A percentile compares a stretch with the other conserved stretches of the same genome.
Conservation (phyloP, 1,284 basidiomycete genomes). For the Entoloma clypeatum region DNA sequence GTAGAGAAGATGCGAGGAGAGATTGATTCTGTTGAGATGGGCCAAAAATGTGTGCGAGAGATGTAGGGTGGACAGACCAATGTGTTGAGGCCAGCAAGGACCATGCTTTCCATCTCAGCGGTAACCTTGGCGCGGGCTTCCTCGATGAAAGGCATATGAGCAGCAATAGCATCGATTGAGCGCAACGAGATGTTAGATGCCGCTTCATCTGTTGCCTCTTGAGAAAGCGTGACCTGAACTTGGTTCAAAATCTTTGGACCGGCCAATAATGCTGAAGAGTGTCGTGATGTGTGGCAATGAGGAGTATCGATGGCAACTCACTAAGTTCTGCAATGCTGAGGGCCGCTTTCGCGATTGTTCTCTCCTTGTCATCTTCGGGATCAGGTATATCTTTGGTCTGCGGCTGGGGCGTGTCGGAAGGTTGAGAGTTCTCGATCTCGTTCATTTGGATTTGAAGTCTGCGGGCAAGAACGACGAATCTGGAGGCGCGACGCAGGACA, state of each 20-base stretch:
- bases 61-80: conserved; percentile 46
- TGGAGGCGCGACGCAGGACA: conserved; percentile 74
- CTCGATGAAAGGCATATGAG: conserved; percentile 69
- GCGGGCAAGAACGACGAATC: conserved; percentile 79
- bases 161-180: conserved; percentile 66
- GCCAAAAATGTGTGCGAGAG: conserved; percentile 14
- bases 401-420: conserved; percentile 7
- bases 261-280: conserved; percentile 39
- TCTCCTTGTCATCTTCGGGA: conserved; percentile 75
- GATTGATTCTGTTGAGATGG: conserved; percentile 68
- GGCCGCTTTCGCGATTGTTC: conserved; percentile 85
- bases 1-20: conserved; percentile 84
- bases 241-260: conserved; percentile 16
- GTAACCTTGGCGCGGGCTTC: conserved; percentile 67
- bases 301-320: conserved; percentile 32
- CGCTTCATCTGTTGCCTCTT: conserved; percentile 4
- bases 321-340: conserved; percentile 86
- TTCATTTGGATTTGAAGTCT: conserved; percentile 79
- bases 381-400: conserved; percentile 32
- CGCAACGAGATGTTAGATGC: conserved; percentile 49
- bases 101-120: conserved; percentile 85
- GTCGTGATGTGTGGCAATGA: conserved; percentile 1
- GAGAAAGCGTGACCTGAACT: too few species aligned
- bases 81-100: conserved; percentile 69
- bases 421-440: conserved; percentile 54